phyloP scores from a whole-genome alignment of 2,329 filamentous ascomycete genomes.

The Ceratocystis papillata region DNA sequence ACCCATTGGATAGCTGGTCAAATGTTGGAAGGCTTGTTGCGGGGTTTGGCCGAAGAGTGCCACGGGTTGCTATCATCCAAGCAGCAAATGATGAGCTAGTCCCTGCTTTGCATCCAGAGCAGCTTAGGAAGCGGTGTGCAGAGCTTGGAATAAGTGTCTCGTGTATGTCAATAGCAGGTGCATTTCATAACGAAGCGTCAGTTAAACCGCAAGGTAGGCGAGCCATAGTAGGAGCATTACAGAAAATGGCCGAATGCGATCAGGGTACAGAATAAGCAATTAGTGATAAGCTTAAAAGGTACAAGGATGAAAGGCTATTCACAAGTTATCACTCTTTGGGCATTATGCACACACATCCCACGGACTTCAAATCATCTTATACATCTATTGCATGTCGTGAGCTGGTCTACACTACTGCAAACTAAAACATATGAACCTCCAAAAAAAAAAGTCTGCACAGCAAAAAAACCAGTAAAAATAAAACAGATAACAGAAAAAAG shows the following conservation, averaged over 20 bases:
- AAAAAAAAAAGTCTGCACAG: constrained; percentile 24
- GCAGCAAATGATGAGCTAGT: constrained; percentile 51
- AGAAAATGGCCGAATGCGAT: not conserved
- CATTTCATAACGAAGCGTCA: constrained; percentile 49
- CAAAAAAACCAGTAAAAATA: constrained; percentile 31
- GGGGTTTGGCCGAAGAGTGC: constrained; percentile 26
- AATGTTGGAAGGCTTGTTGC: constrained; percentile 36
- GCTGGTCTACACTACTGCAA: constrained; percentile 5
- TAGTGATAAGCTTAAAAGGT: too few species aligned
- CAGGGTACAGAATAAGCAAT: not conserved
- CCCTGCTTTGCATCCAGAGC: constrained; percentile 40
- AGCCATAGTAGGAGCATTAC: constrained; percentile 31
- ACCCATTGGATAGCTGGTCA: constrained; percentile 44
- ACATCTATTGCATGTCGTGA: constrained; percentile 5
- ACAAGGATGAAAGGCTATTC: too few species aligned
- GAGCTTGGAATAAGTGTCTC: constrained; percentile 39
- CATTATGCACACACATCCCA: too few species aligned
- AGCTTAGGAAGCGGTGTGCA: constrained; percentile 39
- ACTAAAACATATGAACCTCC: constrained; percentile 6
- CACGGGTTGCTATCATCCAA: constrained; percentile 42
- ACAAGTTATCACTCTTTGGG: too few species aligned
- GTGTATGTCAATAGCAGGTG: constrained; percentile 37
- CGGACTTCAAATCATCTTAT: not conserved
- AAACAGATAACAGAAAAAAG: constrained; percentile 10
- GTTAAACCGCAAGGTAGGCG: constrained; percentile 33